These are phyloP conservation scores for Chrysanthemum seticuspe DNA, from an alignment of 129 eudicot genomes.

Conservation along the genomic window DNA sequence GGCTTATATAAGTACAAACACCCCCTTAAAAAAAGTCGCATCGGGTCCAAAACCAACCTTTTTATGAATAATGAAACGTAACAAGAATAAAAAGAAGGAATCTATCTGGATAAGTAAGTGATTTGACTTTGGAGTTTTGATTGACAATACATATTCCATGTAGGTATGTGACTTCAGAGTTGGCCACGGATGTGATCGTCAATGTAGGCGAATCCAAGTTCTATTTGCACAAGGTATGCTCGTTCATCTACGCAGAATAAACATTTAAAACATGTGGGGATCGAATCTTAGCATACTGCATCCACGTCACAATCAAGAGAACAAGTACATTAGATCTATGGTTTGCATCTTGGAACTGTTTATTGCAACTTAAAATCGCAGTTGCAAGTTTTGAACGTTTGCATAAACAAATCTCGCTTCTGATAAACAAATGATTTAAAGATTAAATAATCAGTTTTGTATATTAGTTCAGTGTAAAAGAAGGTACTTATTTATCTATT, in stretches of 20 bases:
- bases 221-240: conserved; percentile 83
- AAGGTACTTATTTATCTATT: too few relatives aligned
- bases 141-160: conserved; percentile 18
- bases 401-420: too few relatives aligned
- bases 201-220: conserved; percentile 83
- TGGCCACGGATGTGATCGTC: conserved; percentile 67
- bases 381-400: too few relatives aligned
- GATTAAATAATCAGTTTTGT: too few relatives aligned
- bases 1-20: too few relatives aligned
- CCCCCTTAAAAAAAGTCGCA: too few relatives aligned
- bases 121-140: not conserved
- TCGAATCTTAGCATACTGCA: too few relatives aligned
- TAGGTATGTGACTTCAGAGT: conserved; percentile 85
- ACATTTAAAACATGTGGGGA: not conserved
- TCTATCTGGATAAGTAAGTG: not conserved
- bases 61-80: not conserved
- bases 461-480: too few relatives aligned
- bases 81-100: not conserved
- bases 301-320: not conserved
- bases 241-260: conserved; percentile 15
- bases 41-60: too few relatives aligned
- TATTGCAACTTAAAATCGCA: too few relatives aligned
- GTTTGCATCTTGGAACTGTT: too few relatives aligned
- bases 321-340: not conserved
- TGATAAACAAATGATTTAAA: too few relatives aligned